Evolutionary conservation across 345 rosid genomes (phyloP).

Genomic region (Salix viminalis): DNA sequence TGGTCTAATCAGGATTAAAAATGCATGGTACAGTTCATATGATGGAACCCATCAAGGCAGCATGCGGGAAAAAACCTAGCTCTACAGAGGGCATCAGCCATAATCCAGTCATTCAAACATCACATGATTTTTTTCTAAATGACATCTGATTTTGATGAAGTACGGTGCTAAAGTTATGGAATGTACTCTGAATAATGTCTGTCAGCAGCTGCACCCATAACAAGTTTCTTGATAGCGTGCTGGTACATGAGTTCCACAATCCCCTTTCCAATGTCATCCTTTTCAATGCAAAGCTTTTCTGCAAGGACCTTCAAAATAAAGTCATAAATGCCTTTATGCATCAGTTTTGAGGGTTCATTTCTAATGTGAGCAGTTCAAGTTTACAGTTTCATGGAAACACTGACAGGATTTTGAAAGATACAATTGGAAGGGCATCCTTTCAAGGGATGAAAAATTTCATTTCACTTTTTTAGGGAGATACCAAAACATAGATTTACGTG

Average conservation of each 20-base stretch:
- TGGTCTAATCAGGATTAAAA: neutral
- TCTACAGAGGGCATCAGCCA: neutral
- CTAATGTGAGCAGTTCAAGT: neutral
- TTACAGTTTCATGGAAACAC: neutral
- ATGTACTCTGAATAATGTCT: conserved; percentile 51
- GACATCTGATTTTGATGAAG: neutral
- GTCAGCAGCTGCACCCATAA: conserved; percentile 87
- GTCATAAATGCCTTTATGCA: neutral
- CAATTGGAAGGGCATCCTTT: neutral
- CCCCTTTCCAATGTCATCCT: conserved; percentile 55
- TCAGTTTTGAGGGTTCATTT: neutral
- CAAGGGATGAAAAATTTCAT: neutral
- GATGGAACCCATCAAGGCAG: neutral
- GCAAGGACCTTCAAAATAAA: conserved; percentile 42
- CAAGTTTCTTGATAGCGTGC: conserved; percentile 65
- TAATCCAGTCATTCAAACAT: neutral
- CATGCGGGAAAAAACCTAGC: neutral
- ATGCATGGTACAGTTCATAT: neutral
- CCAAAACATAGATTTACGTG: neutral
- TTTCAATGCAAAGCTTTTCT: conserved; percentile 52
- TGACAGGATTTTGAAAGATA: neutral
- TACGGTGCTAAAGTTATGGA: neutral
- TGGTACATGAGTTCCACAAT: conserved; percentile 52
- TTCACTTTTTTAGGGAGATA: neutral
- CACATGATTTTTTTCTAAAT: neutral